Conservation (phyloP, 73 alveolate genomes). For the Loxodes magnus region DNA sequence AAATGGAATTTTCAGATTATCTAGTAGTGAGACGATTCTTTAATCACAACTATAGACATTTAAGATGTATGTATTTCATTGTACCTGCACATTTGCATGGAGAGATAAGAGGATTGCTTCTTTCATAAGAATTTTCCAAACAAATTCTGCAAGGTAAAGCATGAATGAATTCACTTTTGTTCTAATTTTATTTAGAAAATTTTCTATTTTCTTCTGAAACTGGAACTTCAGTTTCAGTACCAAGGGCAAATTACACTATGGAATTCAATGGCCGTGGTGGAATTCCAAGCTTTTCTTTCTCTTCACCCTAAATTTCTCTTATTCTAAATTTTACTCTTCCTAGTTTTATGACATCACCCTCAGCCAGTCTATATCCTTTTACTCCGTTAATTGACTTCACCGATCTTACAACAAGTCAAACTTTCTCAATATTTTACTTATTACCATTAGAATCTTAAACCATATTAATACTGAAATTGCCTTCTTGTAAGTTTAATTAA, state of each 20-base stretch:
- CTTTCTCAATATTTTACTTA: too few species aligned
- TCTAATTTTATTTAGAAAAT: too few species aligned
- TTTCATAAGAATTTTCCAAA: slow-evolving; percentile 42
- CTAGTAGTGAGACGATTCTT: slow-evolving; percentile 33
- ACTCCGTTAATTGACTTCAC: slow-evolving; percentile 30
- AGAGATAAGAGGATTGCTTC: slow-evolving; percentile 40
- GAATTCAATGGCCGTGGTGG: too few species aligned
- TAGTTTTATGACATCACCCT: slow-evolving; percentile 42
- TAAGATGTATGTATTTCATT: slow-evolving; percentile 59
- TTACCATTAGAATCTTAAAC: too few species aligned
- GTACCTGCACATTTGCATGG: slow-evolving; percentile 80
- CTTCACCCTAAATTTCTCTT: too few species aligned
- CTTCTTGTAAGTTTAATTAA: too few species aligned
- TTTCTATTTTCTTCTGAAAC: too few species aligned
- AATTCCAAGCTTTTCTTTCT: too few species aligned
- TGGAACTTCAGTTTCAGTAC: too few species aligned
- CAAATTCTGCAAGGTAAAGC: slow-evolving; percentile 85
- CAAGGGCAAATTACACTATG: too few species aligned
- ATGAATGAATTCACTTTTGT: too few species aligned
- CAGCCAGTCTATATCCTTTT: slow-evolving; percentile 29
- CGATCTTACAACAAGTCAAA: slow-evolving; percentile 56
- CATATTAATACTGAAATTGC: too few species aligned
- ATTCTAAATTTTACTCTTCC: slow-evolving; percentile 55
- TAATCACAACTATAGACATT: slow-evolving; percentile 64
- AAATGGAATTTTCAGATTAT: slow-evolving; percentile 22